phyloP scores from a whole-genome alignment of 2,329 filamentous ascomycete species.

The Leptographium galeiforme region DNA sequence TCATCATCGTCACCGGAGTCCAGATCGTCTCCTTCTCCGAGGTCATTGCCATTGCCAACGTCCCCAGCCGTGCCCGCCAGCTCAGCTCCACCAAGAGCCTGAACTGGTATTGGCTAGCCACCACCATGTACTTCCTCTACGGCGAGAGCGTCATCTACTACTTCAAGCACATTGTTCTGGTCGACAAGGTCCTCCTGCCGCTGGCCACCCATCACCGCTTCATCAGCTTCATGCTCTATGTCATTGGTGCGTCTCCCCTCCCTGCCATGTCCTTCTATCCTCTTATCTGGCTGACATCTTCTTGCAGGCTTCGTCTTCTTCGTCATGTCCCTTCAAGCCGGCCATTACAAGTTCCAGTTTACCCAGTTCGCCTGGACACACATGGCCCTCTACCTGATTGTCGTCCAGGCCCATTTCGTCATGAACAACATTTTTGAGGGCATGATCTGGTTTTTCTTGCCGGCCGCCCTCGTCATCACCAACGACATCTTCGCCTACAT shows the following conservation, averaged over 20 bases:
- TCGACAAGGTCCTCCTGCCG: conserved; percentile 83
- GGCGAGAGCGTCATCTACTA: conserved; percentile 99
- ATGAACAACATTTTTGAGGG: conserved; percentile 99
- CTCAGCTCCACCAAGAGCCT: conserved; percentile 88
- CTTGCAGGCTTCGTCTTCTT: conserved; percentile 87
- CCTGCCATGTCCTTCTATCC: neutral
- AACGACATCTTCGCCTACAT: conserved; percentile 99
- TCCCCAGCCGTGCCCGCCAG: conserved; percentile 80
- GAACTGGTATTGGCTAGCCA: conserved; percentile 99
- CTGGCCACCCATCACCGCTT: conserved; percentile 96
- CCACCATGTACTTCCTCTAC: conserved; percentile 98
- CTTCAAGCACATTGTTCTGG: conserved; percentile 95
- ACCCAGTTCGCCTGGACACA: conserved; percentile 99
- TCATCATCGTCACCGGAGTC: conserved; percentile 79
- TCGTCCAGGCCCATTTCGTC: conserved; percentile 95
- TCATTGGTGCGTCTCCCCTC: conserved; percentile 53
- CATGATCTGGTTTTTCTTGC: conserved; percentile 99
- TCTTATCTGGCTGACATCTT: conserved; percentile 14
- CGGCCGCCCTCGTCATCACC: conserved; percentile 86
- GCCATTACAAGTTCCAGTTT: conserved; percentile 97
- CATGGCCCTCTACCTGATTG: conserved; percentile 96
- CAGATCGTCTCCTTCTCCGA: conserved; percentile 99
- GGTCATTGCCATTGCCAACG: conserved; percentile 93
- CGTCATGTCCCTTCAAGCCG: conserved; percentile 83
- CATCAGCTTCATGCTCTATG: conserved; percentile 96